phyloP scores from a whole-genome alignment of 306 rosid species.

The Senna siamea region DNA sequence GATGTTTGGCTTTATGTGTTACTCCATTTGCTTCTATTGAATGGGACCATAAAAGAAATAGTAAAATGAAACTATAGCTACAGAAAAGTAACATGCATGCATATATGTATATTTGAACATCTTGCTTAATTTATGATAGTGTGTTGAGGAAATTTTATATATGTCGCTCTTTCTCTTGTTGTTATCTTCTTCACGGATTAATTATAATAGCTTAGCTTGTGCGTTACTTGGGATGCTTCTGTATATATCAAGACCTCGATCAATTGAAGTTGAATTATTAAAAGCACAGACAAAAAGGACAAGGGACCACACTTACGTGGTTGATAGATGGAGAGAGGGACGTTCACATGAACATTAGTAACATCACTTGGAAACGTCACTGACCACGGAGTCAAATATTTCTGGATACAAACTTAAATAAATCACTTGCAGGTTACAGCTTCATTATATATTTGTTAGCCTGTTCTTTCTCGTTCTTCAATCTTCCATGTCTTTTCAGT shows the following conservation, averaged over 20 bases:
- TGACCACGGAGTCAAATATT: neutral
- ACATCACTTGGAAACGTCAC: neutral
- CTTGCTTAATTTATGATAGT: neutral
- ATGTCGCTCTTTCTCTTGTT: neutral
- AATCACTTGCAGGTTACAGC: neutral
- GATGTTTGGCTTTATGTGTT: neutral
- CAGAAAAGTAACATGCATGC: neutral
- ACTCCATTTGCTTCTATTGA: neutral
- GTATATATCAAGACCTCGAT: neutral
- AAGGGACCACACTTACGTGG: constrained; percentile 15
- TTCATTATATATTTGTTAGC: neutral
- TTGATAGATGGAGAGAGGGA: constrained; percentile 8
- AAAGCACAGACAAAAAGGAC: constrained; percentile 1
- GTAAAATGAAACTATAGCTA: neutral
- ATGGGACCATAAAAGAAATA: neutral
- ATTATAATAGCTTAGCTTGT: neutral
- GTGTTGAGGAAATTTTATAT: neutral
- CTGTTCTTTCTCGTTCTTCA: neutral
- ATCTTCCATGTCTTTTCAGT: neutral
- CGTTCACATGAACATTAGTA: constrained; percentile 29
- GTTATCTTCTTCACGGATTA: neutral
- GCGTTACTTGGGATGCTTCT: neutral
- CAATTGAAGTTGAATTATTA: neutral
- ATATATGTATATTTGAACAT: neutral
- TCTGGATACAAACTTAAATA: neutral